Evolutionary conservation across 192 early-diverging fungal genomes (phyloP).

Genomic region (Rhizophagus clarus): DNA sequence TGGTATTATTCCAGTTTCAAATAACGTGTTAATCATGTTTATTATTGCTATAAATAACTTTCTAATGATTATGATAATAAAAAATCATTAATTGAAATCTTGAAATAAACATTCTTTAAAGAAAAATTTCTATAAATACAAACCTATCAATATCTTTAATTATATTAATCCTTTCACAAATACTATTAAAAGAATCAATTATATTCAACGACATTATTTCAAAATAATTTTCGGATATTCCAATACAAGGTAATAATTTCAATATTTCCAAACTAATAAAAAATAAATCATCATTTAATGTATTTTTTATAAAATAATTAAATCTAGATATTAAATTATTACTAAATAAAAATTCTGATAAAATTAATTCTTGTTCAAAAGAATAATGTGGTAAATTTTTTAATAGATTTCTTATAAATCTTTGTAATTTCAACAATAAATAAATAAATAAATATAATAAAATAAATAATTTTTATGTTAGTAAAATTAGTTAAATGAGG

Average conservation of each 20-base stretch:
- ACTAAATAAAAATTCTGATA: not conserved
- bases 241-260: not conserved
- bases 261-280: not conserved
- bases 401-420: not conserved
- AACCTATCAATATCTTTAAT: not conserved
- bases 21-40: not conserved
- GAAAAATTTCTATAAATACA: conserved; percentile 12
- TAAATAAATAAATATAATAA: no score
- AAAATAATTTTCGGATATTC: not conserved
- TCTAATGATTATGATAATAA: not conserved
- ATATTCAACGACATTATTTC: not conserved
- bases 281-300: conserved; percentile 27
- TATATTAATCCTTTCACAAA: conserved; percentile 5
- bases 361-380: not conserved
- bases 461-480: no score
- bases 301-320: not conserved
- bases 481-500: no score
- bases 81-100: not conserved
- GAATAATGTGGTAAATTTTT: not conserved
- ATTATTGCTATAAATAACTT: not conserved
- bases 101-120: not conserved
- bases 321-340: not conserved
- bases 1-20: not conserved
- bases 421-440: not conserved
- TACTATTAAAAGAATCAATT: conserved; percentile 11